Base-by-base conservation (phyloP, 2,329 filamentous ascomycete species). In the Gaeumannomyces tritici region DNA sequence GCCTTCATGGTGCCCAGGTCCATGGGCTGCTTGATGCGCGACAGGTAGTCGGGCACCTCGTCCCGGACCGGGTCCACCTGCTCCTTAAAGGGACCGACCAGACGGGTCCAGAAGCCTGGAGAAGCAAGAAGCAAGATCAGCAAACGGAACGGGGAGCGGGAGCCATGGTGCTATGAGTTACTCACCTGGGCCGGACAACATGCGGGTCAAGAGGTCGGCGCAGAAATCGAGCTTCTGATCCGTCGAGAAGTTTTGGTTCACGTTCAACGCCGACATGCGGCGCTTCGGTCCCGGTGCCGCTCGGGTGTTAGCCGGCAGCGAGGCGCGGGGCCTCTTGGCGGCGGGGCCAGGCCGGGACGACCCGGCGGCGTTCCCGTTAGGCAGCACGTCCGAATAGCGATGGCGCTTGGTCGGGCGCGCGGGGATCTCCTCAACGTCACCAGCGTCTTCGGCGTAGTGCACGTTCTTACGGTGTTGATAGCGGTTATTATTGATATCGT, bases 81-180 rank as follows among this genome's bases (percentile, higher is more conserved):
- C 28, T 86, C 79, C 57, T 79, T 80, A 71, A 88, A 87, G 0
- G 83, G 83, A 0, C 83, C 83, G 3, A 87, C 84, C 0, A 87
- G 77, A n/a, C 84, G 81, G 0, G 85, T 87, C 85, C 85, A 88
- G 70, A 85, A 87, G 8, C 85, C 84, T 85, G 61, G 24, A 1
- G 18, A 24, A 2, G 24, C 55, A 54, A 29, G 5, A 4, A 12
- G 33, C 11, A 4, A 8, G n/a, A 61, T 66, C 58, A 51, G 27
- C 29, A 35, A 27, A 42, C 15, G 15, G 13, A 51, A 42, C 21
- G n/a, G 42, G 42, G 35, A 24, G 51, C 4, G 12, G n/a, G 55
- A 27, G 26, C 15, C 1, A 28, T 2, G 21, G 24, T 4, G 31
- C 55, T 21, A 26, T 60, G 31, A 12, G 31, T 55, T 28, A 67